A percentile compares a stretch with the other conserved stretches of the same genome.
Evolutionary conservation across 352 stramenopile species (phyloP).

Genomic region (Pythium coloratum): DNA sequence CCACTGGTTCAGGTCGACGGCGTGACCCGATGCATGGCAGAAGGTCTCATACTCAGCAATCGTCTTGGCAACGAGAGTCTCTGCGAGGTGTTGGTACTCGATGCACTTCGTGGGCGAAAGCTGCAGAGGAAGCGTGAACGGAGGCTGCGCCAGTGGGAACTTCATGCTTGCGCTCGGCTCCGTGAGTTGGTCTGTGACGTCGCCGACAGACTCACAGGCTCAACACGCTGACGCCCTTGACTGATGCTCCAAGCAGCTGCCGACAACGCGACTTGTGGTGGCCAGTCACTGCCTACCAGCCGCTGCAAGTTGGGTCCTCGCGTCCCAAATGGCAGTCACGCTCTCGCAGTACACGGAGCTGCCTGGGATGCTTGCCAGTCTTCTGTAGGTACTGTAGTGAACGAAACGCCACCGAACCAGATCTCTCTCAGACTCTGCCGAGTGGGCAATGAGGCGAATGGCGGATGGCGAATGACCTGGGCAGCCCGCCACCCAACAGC

Average conservation of each 20-base stretch:
- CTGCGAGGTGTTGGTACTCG: constrained; percentile 8
- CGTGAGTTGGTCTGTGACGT: not conserved
- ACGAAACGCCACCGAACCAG: not conserved
- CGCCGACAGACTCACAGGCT: not conserved
- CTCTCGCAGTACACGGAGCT: not conserved
- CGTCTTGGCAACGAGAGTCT: not conserved
- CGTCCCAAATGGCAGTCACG: constrained; percentile 3
- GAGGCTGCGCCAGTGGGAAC: constrained; percentile 2
- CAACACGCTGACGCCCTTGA: not conserved
- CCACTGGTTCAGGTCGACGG: constrained; percentile 27
- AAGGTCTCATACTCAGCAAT: constrained; percentile 12
- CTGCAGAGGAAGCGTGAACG: constrained; percentile 10
- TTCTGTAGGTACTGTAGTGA: not conserved
- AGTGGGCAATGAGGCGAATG: not conserved
- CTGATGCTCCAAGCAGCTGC: not conserved
- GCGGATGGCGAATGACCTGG: not conserved
- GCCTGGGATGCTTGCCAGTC: not conserved
- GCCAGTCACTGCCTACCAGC: not conserved
- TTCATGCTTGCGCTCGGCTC: constrained; percentile 5
- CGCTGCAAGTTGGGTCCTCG: not conserved
- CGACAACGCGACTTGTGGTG: not conserved
- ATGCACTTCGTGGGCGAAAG: constrained; percentile 2
- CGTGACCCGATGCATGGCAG: not conserved
- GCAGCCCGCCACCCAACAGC: too few species aligned
- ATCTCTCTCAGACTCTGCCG: not conserved